Conservation (phyloP, 1,284 basidiomycete genomes). For the Cryptococcus deneoformans region DNA sequence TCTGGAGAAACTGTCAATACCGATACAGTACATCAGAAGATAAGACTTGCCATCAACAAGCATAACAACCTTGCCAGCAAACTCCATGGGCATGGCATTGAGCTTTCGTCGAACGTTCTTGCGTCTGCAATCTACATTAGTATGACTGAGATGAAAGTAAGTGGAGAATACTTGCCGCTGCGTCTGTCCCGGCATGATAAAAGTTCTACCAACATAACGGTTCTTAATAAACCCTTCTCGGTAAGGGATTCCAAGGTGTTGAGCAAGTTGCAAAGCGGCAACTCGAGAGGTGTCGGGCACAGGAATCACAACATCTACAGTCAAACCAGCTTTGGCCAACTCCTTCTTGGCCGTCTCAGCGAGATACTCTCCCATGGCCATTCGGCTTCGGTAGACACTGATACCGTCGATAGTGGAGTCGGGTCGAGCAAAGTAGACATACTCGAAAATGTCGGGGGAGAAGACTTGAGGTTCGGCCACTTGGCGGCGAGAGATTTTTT, state of each 20-base stretch:
- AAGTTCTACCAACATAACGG: slow-evolving; percentile 95
- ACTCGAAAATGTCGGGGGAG: slow-evolving; percentile 99
- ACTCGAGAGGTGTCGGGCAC: slow-evolving; percentile 97
- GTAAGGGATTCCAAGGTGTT: slow-evolving; percentile 86
- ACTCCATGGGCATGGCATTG: slow-evolving; percentile 99
- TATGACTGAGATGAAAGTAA: background rate
- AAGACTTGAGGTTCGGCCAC: slow-evolving; percentile 69
- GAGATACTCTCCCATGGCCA: slow-evolving; percentile 98
- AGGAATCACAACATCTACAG: slow-evolving; percentile 94
- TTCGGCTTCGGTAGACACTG: slow-evolving; percentile 93
- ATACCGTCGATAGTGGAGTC: slow-evolving; percentile 98
- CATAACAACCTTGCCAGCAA: slow-evolving; percentile 86
- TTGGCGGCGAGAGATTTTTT: slow-evolving; percentile 67
- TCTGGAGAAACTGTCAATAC: slow-evolving; percentile 54
- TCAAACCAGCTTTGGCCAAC: slow-evolving; percentile 64
- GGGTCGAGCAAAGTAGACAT: slow-evolving; percentile 97
- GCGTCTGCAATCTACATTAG: slow-evolving; percentile 54
- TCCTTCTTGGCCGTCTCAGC: slow-evolving; percentile 82
- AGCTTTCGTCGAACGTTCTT: slow-evolving; percentile 96
- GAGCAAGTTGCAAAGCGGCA: slow-evolving; percentile 92
- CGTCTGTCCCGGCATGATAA: slow-evolving; percentile 99
- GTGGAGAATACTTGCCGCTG: slow-evolving; percentile 47
- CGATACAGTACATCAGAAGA: background rate
- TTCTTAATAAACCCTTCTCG: slow-evolving; percentile 99
- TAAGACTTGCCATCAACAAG: slow-evolving; percentile 79